Base-by-base conservation (phyloP, 495 filamentous ascomycete genomes). In the Cercophora samala region DNA sequence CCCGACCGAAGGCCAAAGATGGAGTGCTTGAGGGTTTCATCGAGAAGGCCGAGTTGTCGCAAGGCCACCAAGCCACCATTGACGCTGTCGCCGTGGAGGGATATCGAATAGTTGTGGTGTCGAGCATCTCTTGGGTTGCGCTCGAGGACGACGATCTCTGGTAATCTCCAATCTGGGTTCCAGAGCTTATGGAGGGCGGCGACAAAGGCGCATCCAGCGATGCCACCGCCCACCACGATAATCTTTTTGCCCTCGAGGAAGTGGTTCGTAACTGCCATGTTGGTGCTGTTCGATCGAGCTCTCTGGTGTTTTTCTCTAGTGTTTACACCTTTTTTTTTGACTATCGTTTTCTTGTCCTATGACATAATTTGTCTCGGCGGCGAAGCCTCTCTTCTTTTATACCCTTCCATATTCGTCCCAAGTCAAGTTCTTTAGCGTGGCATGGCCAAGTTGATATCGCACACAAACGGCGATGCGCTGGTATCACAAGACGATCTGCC, bases 171-270 rank as follows among this genome's bases (percentile, higher is more conserved):
- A 5, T 64, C 46, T 18, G 71, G 59, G 22, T 68, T 55, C 73
- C 74, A 78, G 5, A 71, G 68, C 62, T 77, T 75, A 59, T 66
- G 69, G 19, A 81, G 68, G 32, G 76, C 64, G 32, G 74, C 66
- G 25, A 70, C 72, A 61, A 79, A 80, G 4, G 74, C 56, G 59
- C 76, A 74, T 25, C 79, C 77, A 17, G 75, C 70, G 22, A 79
- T 72, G 9, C 78, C 79, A 54, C 70, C 78, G 51, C 77, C 78
- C 17, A 76, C 73, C 18, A 80, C 67, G 13, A 78, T 66, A 26
- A 79, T 76, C 23, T 70, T 74, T 69, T 79, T 79, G 5, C 73
- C 74, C 32, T 75, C 69, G 29, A 77, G 72, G 52, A 74, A 78
- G 65, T 73, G 70, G 15, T 62, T 60, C 9, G 55, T 0, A 2